These are phyloP conservation scores for Deinandra increscens DNA, from an alignment of 129 eudicot species.

Conservation along the genomic window DNA sequence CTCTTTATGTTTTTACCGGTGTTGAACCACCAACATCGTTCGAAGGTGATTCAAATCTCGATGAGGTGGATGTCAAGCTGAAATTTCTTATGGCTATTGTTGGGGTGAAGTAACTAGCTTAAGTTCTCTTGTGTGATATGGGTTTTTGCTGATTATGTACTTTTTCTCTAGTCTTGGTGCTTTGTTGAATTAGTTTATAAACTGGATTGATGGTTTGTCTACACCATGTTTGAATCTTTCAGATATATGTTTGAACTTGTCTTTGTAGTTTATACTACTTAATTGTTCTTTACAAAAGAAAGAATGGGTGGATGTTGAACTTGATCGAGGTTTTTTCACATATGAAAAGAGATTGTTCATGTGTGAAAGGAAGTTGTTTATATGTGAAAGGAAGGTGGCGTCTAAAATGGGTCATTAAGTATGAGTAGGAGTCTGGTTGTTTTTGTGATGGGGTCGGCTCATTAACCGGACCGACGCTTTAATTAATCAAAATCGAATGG, in stretches of 20 bases:
- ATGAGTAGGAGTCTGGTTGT: no score
- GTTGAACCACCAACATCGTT: slow-evolving; percentile 65
- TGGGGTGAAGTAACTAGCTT: slow-evolving; percentile 55
- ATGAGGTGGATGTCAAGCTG: slow-evolving; percentile 44
- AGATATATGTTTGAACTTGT: not conserved
- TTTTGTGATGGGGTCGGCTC: no score
- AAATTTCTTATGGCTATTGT: slow-evolving; percentile 65
- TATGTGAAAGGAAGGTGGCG: no score
- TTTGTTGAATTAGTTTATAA: not conserved
- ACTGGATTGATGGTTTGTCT: not conserved
- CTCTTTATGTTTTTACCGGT: slow-evolving; percentile 69
- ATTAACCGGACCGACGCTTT: no score
- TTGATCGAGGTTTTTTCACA: no score
- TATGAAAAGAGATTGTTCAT: no score
- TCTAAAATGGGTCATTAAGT: no score
- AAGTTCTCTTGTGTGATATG: no score
- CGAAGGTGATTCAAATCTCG: slow-evolving; percentile 21
- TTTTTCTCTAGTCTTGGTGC: not conserved
- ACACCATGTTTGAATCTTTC: not conserved
- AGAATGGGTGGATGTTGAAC: no score
- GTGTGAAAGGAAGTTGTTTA: no score
- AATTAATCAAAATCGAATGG: no score
- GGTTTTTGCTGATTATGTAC: not conserved
- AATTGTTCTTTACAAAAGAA: no score
- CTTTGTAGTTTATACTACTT: not conserved